phyloP scores from a whole-genome alignment of 768 basidiomycete species.

The Pisolithus albus region DNA sequence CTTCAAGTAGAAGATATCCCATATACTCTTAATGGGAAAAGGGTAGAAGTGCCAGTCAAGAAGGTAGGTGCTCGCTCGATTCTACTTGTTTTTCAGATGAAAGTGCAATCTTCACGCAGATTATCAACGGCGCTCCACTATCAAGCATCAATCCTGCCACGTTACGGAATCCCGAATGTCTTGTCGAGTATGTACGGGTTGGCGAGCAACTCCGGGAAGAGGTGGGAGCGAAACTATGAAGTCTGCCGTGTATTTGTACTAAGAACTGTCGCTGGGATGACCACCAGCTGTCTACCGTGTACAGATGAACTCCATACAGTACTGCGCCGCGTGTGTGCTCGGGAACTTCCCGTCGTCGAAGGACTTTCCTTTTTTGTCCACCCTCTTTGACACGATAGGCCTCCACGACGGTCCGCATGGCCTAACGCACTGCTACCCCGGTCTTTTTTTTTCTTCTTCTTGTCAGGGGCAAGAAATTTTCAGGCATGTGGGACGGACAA shows the following conservation, averaged over 20 bases:
- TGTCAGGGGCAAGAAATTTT: constrained; percentile 13
- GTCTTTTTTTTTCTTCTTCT: constrained; percentile 3
- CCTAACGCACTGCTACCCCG: too few relatives aligned
- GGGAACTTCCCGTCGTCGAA: too few relatives aligned
- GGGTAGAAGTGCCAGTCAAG: constrained; percentile 73
- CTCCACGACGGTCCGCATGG: too few relatives aligned
- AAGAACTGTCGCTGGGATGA: background rate
- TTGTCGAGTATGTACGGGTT: constrained; percentile 52
- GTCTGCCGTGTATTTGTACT: background rate
- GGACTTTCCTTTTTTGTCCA: too few relatives aligned
- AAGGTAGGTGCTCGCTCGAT: constrained; percentile 36
- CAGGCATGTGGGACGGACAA: constrained; percentile 12
- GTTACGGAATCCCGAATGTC: constrained; percentile 65
- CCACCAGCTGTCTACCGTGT: too few relatives aligned
- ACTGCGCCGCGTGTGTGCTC: too few relatives aligned
- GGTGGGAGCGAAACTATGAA: constrained; percentile 19
- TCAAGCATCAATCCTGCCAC: constrained; percentile 66
- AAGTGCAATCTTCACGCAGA: constrained; percentile 33
- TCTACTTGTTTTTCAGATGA: constrained; percentile 2
- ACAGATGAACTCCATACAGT: too few relatives aligned
- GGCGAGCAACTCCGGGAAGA: constrained; percentile 46
- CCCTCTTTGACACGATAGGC: too few relatives aligned
- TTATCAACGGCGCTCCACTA: constrained; percentile 72
- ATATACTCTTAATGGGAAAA: constrained; percentile 75
- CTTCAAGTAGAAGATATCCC: constrained; percentile 66